These are phyloP conservation scores for Linnemannia exigua DNA, from an alignment of 192 early-diverging fungal species.

Conservation along the genomic window DNA sequence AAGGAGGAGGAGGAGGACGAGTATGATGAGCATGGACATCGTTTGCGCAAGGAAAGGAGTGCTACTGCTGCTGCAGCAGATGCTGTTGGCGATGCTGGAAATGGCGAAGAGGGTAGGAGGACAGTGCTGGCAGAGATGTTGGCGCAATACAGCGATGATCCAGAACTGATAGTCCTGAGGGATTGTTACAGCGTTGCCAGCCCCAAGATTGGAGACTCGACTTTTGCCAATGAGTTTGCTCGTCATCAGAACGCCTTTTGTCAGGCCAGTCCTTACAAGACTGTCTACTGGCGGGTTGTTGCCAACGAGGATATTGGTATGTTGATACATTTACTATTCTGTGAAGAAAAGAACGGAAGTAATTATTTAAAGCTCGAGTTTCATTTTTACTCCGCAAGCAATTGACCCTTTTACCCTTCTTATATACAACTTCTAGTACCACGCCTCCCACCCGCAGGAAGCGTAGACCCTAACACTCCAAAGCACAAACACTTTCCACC, in stretches of 20 bases:
- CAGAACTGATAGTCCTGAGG: slow-evolving; percentile 38
- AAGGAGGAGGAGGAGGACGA: neutral
- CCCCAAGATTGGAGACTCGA: slow-evolving; percentile 63
- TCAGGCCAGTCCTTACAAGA: slow-evolving; percentile 28
- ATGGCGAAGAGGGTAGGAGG: neutral
- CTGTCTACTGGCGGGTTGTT: slow-evolving; percentile 64
- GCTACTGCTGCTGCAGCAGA: neutral
- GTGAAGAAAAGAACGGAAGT: neutral
- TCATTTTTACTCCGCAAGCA: neutral
- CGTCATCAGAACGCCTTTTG: slow-evolving; percentile 23
- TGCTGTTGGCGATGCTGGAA: neutral
- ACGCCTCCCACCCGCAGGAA: slow-evolving; percentile 21
- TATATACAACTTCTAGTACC: slow-evolving; percentile 22
- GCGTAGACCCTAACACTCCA: slow-evolving; percentile 20
- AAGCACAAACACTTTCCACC: neutral
- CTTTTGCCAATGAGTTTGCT: slow-evolving; percentile 63
- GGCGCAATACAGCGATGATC: slow-evolving; percentile 34
- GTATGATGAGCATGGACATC: neutral
- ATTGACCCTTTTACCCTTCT: neutral
- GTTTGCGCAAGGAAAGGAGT: neutral
- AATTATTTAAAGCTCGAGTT: neutral
- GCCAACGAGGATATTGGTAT: slow-evolving; percentile 61
- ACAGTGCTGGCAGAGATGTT: slow-evolving; percentile 48
- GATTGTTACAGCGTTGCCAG: slow-evolving; percentile 62
- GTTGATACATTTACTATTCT: too few species aligned